Evolutionary conservation across 202 grass and related monocot species (phyloP), one percentile per base, ranked within the genome.

Genomic region (Tripidium arundinaceum): DNA sequence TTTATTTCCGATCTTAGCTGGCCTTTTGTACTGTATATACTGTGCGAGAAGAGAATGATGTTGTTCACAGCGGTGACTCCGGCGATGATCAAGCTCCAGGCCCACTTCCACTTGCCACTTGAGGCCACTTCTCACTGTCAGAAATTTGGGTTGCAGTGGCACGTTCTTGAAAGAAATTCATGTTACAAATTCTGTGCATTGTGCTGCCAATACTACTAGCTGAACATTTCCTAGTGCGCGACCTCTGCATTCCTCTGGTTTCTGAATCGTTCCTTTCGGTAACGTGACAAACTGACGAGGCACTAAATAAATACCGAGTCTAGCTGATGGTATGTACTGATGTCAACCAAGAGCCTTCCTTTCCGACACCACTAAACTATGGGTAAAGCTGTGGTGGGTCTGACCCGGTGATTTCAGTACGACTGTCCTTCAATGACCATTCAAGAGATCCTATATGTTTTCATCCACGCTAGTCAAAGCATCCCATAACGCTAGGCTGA

Each of bases 361-460:
- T 57, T 25, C 29, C 25, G 47, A 67, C 59, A 75, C 64, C n/a
- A n/a, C n/a, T n/a, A n/a, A n/a, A n/a, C n/a, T n/a, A n/a, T n/a
- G n/a, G n/a, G 42, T 45, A 45, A 45, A 14, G 12, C 42, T 45
- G 12, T 45, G 40, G 40, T 31, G 42, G 10, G 11, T 45, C 42
- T 45, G 42, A 45, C 42, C 42, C 1, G 12, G 42, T 14, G 42
- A 14, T 45, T 45, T 14, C 42, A 14, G 42, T 45, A 45, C 42
- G 42, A 60, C 14, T 24, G 59, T 21, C n/a, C 0, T 1, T 1
- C 11, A 19, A 54, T 62, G 71, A 42, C 72, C 64, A 28, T 76
- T 86, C 37, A 75, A 67, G 16, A 62, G 70, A 68, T 75, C 16
- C 50, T 9, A 75, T 75, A n/a, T n/a, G 22, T 29, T 75, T 76